A percentile compares a stretch with the other conserved stretches of the same genome.
phyloP scores from a whole-genome alignment of 176 grass and related monocot species.

The Avena atlantica region DNA sequence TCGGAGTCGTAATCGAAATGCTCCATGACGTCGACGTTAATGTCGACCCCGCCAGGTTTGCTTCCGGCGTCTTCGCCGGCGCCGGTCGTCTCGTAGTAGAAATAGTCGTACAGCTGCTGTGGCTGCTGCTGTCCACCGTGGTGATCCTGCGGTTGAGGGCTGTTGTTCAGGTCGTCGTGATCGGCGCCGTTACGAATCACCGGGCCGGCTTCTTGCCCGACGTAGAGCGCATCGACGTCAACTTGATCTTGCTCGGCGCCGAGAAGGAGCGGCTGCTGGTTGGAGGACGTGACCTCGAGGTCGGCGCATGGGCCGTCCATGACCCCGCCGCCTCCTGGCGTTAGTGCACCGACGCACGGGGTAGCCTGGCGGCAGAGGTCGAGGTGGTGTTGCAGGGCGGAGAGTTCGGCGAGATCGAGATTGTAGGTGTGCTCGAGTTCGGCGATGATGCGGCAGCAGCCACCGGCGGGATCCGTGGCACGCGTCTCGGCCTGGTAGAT shows the following conservation, averaged over 20 bases:
- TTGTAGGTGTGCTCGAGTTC: conserved; percentile 31
- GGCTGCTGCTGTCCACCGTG: conserved; percentile 33
- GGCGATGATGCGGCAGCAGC: conserved; percentile 44
- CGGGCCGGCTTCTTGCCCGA: not conserved
- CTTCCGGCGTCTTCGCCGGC: conserved; percentile 12
- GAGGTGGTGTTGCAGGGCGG: conserved; percentile 40
- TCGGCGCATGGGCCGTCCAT: not conserved
- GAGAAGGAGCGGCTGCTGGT: conserved; percentile 39
- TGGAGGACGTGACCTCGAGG: conserved; percentile 39
- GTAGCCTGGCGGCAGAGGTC: conserved; percentile 40
- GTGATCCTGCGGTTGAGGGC: conserved; percentile 12
- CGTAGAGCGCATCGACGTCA: conserved; percentile 44
- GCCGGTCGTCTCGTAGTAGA: conserved; percentile 39
- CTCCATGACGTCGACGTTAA: conserved; percentile 43
- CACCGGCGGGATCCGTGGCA: conserved; percentile 42
- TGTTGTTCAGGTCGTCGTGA: not conserved
- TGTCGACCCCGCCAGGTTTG: conserved; percentile 30
- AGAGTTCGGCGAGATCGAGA: conserved; percentile 30
- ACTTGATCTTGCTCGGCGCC: conserved; percentile 28
- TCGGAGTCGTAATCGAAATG: conserved; percentile 41
- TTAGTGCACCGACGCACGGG: not conserved
- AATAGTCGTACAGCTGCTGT: conserved; percentile 52
- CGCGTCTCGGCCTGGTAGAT: conserved; percentile 45
- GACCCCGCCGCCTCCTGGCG: not conserved
- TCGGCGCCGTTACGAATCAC: conserved; percentile 17